phyloP scores from a whole-genome alignment of 345 rosid species.

The Arabis alpina region DNA sequence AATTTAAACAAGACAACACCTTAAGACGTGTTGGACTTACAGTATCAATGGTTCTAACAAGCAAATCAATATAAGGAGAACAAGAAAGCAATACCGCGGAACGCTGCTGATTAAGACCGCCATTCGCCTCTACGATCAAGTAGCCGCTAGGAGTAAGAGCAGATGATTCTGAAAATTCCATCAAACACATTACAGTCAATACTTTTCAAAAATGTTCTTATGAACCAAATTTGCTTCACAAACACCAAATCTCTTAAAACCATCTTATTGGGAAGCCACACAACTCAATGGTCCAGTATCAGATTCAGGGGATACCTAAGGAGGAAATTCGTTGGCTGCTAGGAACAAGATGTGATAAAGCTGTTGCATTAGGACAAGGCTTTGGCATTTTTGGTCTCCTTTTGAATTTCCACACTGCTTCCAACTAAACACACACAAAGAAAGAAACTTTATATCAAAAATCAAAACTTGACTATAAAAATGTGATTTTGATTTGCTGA shows the following conservation, averaged over 20 bases:
- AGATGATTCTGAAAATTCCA: slow-evolving; percentile 50
- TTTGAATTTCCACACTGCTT: slow-evolving; percentile 80
- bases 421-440: slow-evolving; percentile 30
- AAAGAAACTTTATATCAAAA: slow-evolving; percentile 1
- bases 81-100: slow-evolving; percentile 65
- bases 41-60: background rate
- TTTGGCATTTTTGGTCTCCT: slow-evolving; percentile 71
- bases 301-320: background rate
- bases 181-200: slow-evolving; percentile 12
- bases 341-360: slow-evolving; percentile 43
- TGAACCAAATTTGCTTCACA: background rate
- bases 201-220: background rate
- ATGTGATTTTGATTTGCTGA: background rate
- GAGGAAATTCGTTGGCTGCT: slow-evolving; percentile 31
- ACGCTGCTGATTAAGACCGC: slow-evolving; percentile 98
- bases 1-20: slow-evolving; percentile 16
- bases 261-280: slow-evolving; percentile 24
- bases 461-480: background rate
- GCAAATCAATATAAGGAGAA: background rate
- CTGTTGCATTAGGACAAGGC: slow-evolving; percentile 68
- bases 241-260: background rate
- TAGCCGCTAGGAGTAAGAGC: slow-evolving; percentile 62
- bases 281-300: background rate
- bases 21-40: background rate
- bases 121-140: slow-evolving; percentile 87